These are phyloP conservation scores for Graphilbum sp. DNA, from an alignment of 2,329 filamentous ascomycete genomes.

Conservation along the genomic window DNA sequence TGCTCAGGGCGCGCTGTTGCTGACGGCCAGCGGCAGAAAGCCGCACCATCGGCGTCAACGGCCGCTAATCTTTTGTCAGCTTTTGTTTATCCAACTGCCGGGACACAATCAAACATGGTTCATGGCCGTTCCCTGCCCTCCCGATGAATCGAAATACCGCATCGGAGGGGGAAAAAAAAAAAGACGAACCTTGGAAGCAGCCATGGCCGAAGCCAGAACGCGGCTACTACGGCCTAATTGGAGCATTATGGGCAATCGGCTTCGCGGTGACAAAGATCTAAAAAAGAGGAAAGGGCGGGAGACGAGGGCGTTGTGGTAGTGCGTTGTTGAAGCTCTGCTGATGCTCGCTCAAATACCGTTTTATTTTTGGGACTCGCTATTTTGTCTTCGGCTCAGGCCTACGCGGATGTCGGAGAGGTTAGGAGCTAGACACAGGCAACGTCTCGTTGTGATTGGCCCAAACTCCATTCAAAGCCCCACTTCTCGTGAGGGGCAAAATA, in stretches of 20 bases:
- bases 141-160: constrained; percentile 13
- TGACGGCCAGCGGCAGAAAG: constrained; percentile 50
- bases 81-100: too few species aligned
- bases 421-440: constrained; percentile 3
- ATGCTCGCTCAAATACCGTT: not conserved
- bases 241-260: constrained; percentile 48
- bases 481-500: too few species aligned
- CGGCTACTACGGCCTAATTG: constrained; percentile 62
- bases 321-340: not conserved
- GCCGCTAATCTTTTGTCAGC: too few species aligned
- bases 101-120: too few species aligned
- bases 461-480: not conserved
- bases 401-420: constrained; percentile 8
- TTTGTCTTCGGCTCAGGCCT: constrained; percentile 3
- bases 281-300: too few species aligned
- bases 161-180: not conserved
- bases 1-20: constrained; percentile 79
- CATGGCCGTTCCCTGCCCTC: not conserved
- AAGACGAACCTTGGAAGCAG: constrained; percentile 51
- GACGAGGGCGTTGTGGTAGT: not conserved
- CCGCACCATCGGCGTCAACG: constrained; percentile 33
- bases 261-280: not conserved
- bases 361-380: not conserved
- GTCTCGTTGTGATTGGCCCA: not conserved
- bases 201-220: constrained; percentile 64